A percentile compares a stretch with the other conserved stretches of the same genome.
phyloP scores from a whole-genome alignment of 2,329 filamentous ascomycete genomes.

The Claviceps capensis region DNA sequence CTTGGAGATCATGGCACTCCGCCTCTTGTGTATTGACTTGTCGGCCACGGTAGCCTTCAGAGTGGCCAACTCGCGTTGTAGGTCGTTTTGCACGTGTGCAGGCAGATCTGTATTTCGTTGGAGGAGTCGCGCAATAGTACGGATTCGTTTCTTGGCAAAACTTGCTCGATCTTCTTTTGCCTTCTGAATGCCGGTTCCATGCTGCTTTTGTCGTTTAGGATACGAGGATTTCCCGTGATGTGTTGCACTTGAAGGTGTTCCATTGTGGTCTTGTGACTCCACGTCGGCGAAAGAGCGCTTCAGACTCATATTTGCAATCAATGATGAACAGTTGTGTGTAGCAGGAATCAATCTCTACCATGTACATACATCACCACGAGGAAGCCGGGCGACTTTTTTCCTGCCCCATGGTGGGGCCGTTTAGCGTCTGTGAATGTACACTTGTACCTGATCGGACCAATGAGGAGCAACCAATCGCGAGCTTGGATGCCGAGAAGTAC shows the following conservation, averaged over 20 bases:
- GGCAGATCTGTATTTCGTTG: constrained; percentile 48
- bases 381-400: background rate
- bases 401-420: background rate
- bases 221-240: constrained; percentile 4
- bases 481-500: too few relatives aligned
- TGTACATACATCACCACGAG: too few relatives aligned
- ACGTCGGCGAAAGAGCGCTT: constrained; percentile 20
- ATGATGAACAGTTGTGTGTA: background rate
- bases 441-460: too few relatives aligned
- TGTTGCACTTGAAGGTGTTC: background rate
- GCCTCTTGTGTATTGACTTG: constrained; percentile 45
- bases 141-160: constrained; percentile 56
- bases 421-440: too few relatives aligned
- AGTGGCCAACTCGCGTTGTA: constrained; percentile 57
- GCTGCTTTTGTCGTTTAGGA: constrained; percentile 22
- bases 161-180: constrained; percentile 36
- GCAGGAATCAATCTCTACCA: too few relatives aligned
- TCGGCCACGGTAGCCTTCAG: constrained; percentile 50
- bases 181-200: constrained; percentile 23
- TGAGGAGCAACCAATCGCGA: too few relatives aligned
- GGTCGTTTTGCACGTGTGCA: constrained; percentile 51
- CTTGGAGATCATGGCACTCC: constrained; percentile 57
- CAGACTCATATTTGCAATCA: constrained; percentile 13
- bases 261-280: constrained; percentile 7
- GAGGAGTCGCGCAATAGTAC: constrained; percentile 55